Base-by-base conservation (phyloP, 163 green algal species). In the Scenedesmus sp. region DNA sequence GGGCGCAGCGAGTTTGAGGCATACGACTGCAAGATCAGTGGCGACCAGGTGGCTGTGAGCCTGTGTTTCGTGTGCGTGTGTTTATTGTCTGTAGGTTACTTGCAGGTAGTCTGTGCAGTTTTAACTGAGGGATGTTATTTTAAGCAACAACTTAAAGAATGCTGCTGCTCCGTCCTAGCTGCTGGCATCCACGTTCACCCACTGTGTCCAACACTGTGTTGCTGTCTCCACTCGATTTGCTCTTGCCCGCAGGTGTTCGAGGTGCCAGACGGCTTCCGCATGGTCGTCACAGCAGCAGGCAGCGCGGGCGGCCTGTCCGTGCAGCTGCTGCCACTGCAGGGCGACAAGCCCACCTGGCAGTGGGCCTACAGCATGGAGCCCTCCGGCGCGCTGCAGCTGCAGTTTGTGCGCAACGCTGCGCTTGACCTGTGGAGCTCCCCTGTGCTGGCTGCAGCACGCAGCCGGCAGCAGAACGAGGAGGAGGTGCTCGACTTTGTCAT, bases 261-360 rank as follows among this genome's bases (percentile, higher is more conserved):
- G n/a, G 96, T 98, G 56, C 96, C 96, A 7, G 93, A 96, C 76
- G 95, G 95, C 56, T 92, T 89, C 88, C 91, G 93, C 52, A 93
- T 96, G 88, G 83, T 94, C 20, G 91, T 96, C 70, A 94, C 84
- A 8, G 34, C 70, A 26, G 26, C 52, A 34, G 20, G 15, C 67
- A 83, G 12, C 8, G 55, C 62, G 23, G 16, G 64, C 52, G 76
- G 84, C 62, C 60, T 93, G 34, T 64, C 74, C 7, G 46, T 64
- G 15, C 59, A 73, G 56, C 85, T 91, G 84, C 76, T 88, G 46
- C 85, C 85, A n/a, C 90, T 91, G 18, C 52, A 15, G 7, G 90
- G 90, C 60, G 85, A 91, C 90, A 59, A n/a, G n/a, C 94, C 94
- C 52, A 91, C 91, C 0, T 95, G 94, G 94, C 76, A 93, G 86